phyloP scores from a whole-genome alignment of 805 yeast species.

The Candida hungchunana region DNA sequence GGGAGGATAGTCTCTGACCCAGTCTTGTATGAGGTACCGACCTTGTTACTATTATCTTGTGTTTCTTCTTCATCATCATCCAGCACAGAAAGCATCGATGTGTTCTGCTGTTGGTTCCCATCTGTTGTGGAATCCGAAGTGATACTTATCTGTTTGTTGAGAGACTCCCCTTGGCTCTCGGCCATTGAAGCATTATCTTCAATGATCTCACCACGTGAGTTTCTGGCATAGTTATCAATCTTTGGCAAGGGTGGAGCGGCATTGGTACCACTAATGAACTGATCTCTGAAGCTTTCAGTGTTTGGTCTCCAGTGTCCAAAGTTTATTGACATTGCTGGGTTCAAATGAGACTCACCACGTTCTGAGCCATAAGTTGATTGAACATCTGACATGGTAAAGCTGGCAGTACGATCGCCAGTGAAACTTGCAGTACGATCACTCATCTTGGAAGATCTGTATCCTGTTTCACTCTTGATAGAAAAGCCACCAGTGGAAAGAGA shows the following conservation, averaged over 20 bases:
- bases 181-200: conserved; percentile 21
- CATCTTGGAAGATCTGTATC: conserved; percentile 21
- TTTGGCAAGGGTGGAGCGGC: conserved; percentile 29
- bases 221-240: conserved; percentile 29
- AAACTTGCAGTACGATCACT: conserved; percentile 25
- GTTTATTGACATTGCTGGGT: conserved; percentile 33
- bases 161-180: too few species aligned
- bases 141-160: conserved; percentile 1
- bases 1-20: conserved; percentile 22
- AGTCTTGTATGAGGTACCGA: conserved; percentile 24
- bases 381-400: conserved; percentile 19
- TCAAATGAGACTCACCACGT: conserved; percentile 11
- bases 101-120: conserved; percentile 1
- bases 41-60: conserved; percentile 1
- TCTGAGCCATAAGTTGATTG: conserved; percentile 7
- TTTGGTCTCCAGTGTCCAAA: conserved; percentile 60
- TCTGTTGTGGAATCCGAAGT: conserved; percentile 1
- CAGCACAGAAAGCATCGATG: conserved; percentile 15
- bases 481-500: conserved; percentile 30
- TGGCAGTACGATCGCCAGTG: conserved; percentile 21
- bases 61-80: conserved; percentile 5
- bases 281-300: conserved; percentile 45
- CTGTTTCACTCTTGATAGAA: conserved; percentile 26
- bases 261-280: conserved; percentile 37
- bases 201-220: conserved; percentile 26